These are phyloP conservation scores for Neltuma alba DNA, from an alignment of 306 rosid genomes.

Conservation along the genomic window DNA sequence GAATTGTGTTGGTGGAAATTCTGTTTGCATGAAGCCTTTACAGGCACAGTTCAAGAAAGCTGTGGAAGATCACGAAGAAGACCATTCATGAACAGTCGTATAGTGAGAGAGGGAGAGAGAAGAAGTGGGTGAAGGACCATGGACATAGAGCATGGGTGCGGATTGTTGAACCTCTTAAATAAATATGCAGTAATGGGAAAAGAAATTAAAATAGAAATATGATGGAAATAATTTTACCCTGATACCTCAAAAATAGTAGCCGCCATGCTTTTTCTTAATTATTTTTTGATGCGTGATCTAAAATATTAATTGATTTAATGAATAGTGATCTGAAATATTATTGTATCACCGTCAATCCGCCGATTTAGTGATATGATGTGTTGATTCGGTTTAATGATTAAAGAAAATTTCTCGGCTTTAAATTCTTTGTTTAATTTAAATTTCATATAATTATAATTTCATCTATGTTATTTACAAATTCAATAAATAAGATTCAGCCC, in stretches of 20 bases:
- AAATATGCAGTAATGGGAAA: background rate
- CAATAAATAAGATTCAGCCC: too few species aligned
- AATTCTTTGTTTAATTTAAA: too few species aligned
- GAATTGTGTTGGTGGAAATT: constrained; percentile 41
- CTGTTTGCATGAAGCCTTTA: constrained; percentile 20
- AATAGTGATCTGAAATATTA: background rate
- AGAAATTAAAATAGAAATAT: background rate
- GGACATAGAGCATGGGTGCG: background rate
- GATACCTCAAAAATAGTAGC: background rate
- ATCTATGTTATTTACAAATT: too few species aligned
- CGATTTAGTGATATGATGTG: too few species aligned
- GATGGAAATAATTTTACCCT: background rate
- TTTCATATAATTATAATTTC: too few species aligned
- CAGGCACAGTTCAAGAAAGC: constrained; percentile 77
- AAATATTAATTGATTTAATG: background rate
- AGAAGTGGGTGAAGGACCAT: background rate
- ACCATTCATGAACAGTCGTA: constrained; percentile 34
- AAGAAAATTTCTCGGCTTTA: too few species aligned
- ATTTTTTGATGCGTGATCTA: background rate
- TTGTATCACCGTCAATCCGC: background rate
- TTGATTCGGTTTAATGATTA: too few species aligned
- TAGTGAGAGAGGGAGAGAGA: background rate
- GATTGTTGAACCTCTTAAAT: background rate
- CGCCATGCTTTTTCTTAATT: background rate
- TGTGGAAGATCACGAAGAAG: constrained; percentile 66